Base-by-base conservation (phyloP, 2,329 filamentous ascomycete species). In the Falciphora oryzae region DNA sequence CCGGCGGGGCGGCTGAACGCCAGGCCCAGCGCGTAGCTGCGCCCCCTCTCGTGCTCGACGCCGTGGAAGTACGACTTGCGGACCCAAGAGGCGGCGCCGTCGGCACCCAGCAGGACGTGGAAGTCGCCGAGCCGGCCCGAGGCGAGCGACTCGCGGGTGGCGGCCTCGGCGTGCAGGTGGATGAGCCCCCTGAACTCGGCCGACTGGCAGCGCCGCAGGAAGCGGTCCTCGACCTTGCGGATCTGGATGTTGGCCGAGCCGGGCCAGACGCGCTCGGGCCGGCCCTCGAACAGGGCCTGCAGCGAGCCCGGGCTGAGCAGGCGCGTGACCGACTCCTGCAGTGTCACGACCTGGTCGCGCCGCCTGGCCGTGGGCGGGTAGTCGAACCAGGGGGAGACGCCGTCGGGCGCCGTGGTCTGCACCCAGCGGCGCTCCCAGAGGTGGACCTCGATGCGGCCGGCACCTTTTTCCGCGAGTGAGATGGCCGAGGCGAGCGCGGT, bases 191-290 rank as follows among this genome's bases (percentile, higher is more conserved):
- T 66, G 63, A 77, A 75, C 60, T 74, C 69, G 3, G 68, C 66
- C 16, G 71, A 70, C 65, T 76, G 74, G n/a, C 71, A 74, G 8
- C 74, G 71, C 50, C 68, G 69, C n/a, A 77, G 71, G 27, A 77
- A 69, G 7, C 74, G 68, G 57, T 77, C 74, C 57, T 76, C 75
- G n/a, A 76, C 73, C 68, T 76, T 76, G 58, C 75, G 73, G 63
- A 77, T 76, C 65, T 76, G 74, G 28, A 77, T 74, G 62, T 77
- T 77, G 27, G 73, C 73, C 10, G 74, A 75, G 0, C 71, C 73
- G 5, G 75, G 75, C 75, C 75, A 77, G 0, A 77, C 75, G 1
- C 69, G 66, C 64, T 77, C 75, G 0, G 74, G 73, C 3, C 72
- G 68, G 0, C 72, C 73, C 2, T 70, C 70, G 59, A 75, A 75